Percentiles rank a stretch among this genome's conserved stretches.
Evolutionary conservation across 2,329 filamentous ascomycete species (phyloP).

Genomic region (Sarocladium oryzae): DNA sequence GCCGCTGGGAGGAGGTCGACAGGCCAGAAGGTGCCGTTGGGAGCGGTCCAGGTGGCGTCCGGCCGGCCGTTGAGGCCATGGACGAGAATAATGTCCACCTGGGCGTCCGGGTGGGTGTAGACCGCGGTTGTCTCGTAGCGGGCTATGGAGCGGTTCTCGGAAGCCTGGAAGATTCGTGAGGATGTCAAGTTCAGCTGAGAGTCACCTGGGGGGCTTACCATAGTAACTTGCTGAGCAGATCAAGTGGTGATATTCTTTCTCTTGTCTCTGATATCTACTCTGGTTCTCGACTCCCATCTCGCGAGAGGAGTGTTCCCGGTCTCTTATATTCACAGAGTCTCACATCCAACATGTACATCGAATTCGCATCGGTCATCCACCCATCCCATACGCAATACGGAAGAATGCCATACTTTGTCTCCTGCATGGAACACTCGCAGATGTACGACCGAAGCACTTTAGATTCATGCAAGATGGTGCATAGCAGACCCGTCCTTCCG

Average conservation of each 20-base stretch:
- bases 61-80: conserved; percentile 65
- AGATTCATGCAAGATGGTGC: background rate
- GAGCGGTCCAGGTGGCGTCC: conserved; percentile 53
- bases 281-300: too few species aligned
- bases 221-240: too few species aligned
- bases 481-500: background rate
- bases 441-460: background rate
- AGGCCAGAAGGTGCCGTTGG: conserved; percentile 61
- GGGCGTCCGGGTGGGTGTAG: conserved; percentile 51
- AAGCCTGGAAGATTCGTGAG: conserved; percentile 13
- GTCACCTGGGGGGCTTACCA: too few species aligned
- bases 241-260: too few species aligned
- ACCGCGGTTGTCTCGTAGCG: conserved; percentile 55
- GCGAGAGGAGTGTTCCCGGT: too few species aligned
- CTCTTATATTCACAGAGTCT: too few species aligned
- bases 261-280: too few species aligned
- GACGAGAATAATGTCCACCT: conserved; percentile 61
- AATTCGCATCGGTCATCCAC: too few species aligned
- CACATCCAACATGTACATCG: too few species aligned
- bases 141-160: conserved; percentile 19
- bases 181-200: too few species aligned
- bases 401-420: background rate
- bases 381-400: too few species aligned
- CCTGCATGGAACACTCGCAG: background rate
- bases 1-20: conserved; percentile 57